Evolutionary conservation across 805 yeast genomes (phyloP), one percentile per base, ranked within the genome.

Genomic region (Tetrapisispora nanseiensis): DNA sequence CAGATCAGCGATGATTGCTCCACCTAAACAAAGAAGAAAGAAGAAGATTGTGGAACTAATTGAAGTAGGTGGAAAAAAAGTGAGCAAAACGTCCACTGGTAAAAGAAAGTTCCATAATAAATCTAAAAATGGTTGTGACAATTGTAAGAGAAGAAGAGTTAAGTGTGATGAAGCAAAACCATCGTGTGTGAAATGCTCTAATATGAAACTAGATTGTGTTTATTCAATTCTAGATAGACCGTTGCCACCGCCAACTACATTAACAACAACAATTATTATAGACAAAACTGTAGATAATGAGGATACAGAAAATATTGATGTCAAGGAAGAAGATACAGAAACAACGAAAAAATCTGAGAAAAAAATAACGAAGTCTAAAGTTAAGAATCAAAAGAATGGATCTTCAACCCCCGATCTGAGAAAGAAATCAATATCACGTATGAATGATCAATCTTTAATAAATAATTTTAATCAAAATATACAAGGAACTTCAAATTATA

Each of bases 161-260:
- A 89, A 89, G 59, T 89, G 97, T 68, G 97, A 89, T 59, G 97
- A 90, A 61, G 67, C 68, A 1, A 82, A 78, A 46, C 97, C 97
- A 1, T 58, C 68, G 7, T 89, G 97, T 61, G 67, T 67, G 19
- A 86, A 86, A 63, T 89, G 97, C 63, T 63, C 69, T 38, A 80
- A 86, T 47, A 75, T 89, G 78, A 81, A 83, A 19, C 68, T 89
- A 28, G 80, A 75, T 22, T 89, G 97, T 63, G 73, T 81, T 2
- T 87, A 83, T 44, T 51, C 68, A n/a, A 23, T 33, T 6, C 5
- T 38, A 12, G 33, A 31, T 10, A 29, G 29, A 4, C 21, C 35
- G 3, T 18, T 12, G 12, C 19, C 29, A 8, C 29, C 31, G 3
- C 21, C 34, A 34, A 32, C 18, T 7, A 40, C 42, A 6, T 10